Conservation (phyloP, 192 early-diverging fungal genomes). For the Coemansia sp. region DNA sequence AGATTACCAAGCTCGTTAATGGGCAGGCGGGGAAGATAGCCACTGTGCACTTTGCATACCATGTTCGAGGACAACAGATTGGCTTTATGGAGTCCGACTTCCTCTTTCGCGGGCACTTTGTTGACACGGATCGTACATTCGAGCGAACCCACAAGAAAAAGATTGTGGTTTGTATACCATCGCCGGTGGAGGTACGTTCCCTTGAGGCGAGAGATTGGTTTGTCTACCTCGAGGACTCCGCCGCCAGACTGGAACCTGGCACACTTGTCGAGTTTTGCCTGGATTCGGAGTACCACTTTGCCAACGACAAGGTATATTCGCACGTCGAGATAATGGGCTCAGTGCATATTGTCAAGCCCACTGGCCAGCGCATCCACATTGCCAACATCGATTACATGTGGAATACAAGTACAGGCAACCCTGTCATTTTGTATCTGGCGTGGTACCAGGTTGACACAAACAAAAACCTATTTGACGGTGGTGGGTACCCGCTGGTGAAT, state of each 20-base stretch:
- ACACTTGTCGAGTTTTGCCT: slow-evolving; percentile 70
- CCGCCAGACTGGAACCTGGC: slow-evolving; percentile 46
- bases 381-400: slow-evolving; percentile 70
- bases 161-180: slow-evolving; percentile 57
- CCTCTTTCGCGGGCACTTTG: slow-evolving; percentile 76
- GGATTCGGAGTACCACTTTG: slow-evolving; percentile 60
- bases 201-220: slow-evolving; percentile 85
- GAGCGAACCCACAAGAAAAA: slow-evolving; percentile 61
- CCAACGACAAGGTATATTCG: slow-evolving; percentile 54
- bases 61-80: slow-evolving; percentile 43
- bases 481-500: slow-evolving; percentile 53
- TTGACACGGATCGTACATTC: slow-evolving; percentile 71
- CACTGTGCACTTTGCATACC: too few species aligned
- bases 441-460: slow-evolving; percentile 63
- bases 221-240: slow-evolving; percentile 10
- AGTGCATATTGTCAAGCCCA: slow-evolving; percentile 48
- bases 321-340: slow-evolving; percentile 64
- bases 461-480: slow-evolving; percentile 66
- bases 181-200: slow-evolving; percentile 73
- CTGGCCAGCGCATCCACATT: slow-evolving; percentile 61
- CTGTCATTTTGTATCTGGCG: slow-evolving; percentile 77
- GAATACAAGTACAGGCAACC: slow-evolving; percentile 64
- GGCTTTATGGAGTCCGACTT: slow-evolving; percentile 72
- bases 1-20: slow-evolving; percentile 67
- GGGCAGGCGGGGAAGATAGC: slow-evolving; percentile 74